Base-by-base conservation (phyloP, 768 basidiomycete genomes). In the Sporobolomyces roseus region DNA sequence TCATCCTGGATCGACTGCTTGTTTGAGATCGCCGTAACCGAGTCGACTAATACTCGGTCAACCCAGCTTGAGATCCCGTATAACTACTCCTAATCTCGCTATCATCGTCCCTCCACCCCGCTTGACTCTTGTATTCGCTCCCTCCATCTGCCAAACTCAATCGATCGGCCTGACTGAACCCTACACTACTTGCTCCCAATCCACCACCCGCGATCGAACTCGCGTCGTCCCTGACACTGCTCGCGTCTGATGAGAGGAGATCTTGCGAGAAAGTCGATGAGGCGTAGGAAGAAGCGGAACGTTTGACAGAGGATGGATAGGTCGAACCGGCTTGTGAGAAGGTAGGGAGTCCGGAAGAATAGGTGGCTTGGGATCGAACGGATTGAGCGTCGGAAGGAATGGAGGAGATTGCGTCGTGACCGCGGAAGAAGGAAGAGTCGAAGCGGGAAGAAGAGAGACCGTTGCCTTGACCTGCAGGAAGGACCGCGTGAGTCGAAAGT, bases 381-480 rank as follows among this genome's bases (percentile, higher is more conserved):
- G 94, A 97, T 77, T 96, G 94, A 29, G 87, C 90, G 77, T 98
- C 96, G 9, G 91, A 91, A 2, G 93, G 92, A 72, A 97, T 94
- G 78, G 93, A 93, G 8, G 89, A 88, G 61, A 93, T 83, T 0
- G 93, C 86, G 77, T 97, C 93, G 79, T 97, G 93, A 0, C 91
- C 91, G 66, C 93, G 87, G 79, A 93, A 98, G 83, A 96, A 98
- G 77, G 88, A 87, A 50, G 93, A 84, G 78, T 98, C 94, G 79
- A 97, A 98, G 65, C 93, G 90, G 76, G 90, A 92, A 5, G 90
- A 92, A 5, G 92, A 90, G 7, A 92, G 90, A 35, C 92, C 93
- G 36, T 90, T 90, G 66, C 88, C 85, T 61, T 86, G 84, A 68
- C 82, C 83, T 81, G 38, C 38, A n/a, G n/a, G n/a, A n/a, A n/a